Base-by-base conservation (phyloP, 805 yeast species). In the Kazachstania bromeliacearum region DNA sequence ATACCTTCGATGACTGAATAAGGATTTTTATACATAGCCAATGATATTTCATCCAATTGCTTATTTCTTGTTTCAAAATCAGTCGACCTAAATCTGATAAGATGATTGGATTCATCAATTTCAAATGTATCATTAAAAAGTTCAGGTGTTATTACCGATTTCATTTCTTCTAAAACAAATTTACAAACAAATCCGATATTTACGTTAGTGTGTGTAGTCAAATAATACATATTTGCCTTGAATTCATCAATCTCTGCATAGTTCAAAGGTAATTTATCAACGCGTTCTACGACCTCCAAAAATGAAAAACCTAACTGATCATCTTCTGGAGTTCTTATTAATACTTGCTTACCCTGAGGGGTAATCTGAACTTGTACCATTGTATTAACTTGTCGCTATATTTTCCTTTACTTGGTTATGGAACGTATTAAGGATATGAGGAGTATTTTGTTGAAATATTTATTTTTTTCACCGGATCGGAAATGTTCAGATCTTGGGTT, bases 11-110 rank as follows among this genome's bases (percentile, higher is more conserved):
- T 17, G 20, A 39, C 21, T 20, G 59, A 39, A 5, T 34, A 20
- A 4, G 37, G 26, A 34, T 58, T 35, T 18, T 62, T 41, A 43
- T 62, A 62, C 66, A 78, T 64, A 9, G 31, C 22, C 0, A 20
- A 19, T 0, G 76, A 83, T 2, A 79, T 42, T 8, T 41, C 33
- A 2, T 57, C 68, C 36, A 83, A 55, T 42, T 80, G 50, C 23
- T 50, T 35, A 36, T 57, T 50, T 27, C 59, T 53, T 6, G 46
- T 50, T 16, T 55, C 54, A 41, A 59, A 42, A 46, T 53, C 22
- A 45, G 51, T 32, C 55, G 66, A 36, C 37, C 45, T 32, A 53
- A 62, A 39, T 37, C 33, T 32, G 37, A 46, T 28, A 53, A 57
- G 63, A 61, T 60, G 34, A 25, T 35, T 13, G 10, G 17, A 1